Evolutionary conservation across 2,329 filamentous ascomycete species (phyloP).

Genomic region (Colletotrichum agaves): DNA sequence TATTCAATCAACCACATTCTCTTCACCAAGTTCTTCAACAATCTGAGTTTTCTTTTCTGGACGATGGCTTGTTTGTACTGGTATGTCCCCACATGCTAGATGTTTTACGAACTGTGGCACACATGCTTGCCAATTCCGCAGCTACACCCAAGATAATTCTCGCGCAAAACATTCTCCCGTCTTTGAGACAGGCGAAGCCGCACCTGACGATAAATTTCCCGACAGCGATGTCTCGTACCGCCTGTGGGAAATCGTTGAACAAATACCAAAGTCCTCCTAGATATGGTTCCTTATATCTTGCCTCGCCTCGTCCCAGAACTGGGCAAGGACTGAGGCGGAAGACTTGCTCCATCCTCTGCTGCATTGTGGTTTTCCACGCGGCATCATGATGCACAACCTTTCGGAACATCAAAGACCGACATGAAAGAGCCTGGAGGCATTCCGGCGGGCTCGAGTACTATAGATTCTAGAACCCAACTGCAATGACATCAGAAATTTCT

Average conservation of each 20-base stretch:
- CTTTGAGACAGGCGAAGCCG: not conserved
- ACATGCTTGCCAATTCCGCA: no score
- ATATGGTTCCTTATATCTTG: no score
- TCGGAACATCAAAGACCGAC: constrained; percentile 1
- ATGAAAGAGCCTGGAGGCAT: constrained; percentile 9
- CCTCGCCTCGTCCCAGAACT: not conserved
- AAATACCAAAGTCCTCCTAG: not conserved
- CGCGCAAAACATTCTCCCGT: no score
- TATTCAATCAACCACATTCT: no score
- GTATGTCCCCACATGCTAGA: not conserved
- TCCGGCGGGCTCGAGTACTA: not conserved
- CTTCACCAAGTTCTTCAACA: no score
- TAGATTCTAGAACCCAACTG: constrained; percentile 13
- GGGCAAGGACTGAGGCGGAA: not conserved
- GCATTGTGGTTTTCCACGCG: not conserved
- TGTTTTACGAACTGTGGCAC: no score
- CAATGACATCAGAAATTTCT: not conserved
- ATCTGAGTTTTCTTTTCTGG: no score
- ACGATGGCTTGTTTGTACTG: no score
- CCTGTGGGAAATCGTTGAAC: not conserved
- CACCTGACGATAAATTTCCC: not conserved
- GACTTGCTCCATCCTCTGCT: not conserved
- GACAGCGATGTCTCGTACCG: not conserved
- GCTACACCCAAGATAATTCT: no score
- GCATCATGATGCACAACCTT: not conserved